These are phyloP conservation scores for Boletus rubroflammeus DNA, from an alignment of 768 basidiomycete species.

Conservation along the genomic window DNA sequence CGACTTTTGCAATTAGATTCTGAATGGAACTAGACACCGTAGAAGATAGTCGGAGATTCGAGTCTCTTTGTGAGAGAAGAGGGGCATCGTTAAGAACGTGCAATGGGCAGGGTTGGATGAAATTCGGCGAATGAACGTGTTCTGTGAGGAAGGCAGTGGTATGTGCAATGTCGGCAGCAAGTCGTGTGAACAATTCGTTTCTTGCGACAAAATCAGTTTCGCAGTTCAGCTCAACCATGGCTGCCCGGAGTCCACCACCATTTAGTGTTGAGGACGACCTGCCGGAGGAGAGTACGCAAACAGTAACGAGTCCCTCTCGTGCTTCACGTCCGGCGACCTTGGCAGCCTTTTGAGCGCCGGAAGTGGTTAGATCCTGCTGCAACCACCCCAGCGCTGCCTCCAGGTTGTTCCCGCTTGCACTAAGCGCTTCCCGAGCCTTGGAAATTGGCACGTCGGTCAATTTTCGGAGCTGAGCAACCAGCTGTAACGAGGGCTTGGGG, in stretches of 20 bases:
- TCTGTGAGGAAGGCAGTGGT: constrained; percentile 74
- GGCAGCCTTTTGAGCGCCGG: constrained; percentile 76
- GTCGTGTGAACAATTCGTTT: constrained; percentile 74
- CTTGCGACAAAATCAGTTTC: constrained; percentile 96
- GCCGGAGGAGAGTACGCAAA: constrained; percentile 70
- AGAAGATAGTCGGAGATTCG: constrained; percentile 34
- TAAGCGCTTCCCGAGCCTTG: constrained; percentile 87
- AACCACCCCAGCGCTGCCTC: constrained; percentile 78
- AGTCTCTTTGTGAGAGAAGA: constrained; percentile 45
- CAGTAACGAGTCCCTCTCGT: constrained; percentile 73
- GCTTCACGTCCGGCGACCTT: constrained; percentile 78
- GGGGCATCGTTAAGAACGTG: constrained; percentile 60
- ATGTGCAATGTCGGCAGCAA: constrained; percentile 78
- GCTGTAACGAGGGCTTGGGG: constrained; percentile 62
- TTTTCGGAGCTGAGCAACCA: constrained; percentile 85
- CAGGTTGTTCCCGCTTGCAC: constrained; percentile 69
- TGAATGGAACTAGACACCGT: constrained; percentile 65
- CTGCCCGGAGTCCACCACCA: constrained; percentile 59
- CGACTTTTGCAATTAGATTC: constrained; percentile 68
- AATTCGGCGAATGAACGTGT: constrained; percentile 24
- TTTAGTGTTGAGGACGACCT: constrained; percentile 36
- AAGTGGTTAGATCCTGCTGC: constrained; percentile 61
- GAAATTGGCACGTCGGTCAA: constrained; percentile 75
- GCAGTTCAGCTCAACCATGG: constrained; percentile 91
- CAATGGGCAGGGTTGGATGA: constrained; percentile 50